phyloP scores from a whole-genome alignment of 371 early-diverging fungal genomes.

The Smittium culicis region DNA sequence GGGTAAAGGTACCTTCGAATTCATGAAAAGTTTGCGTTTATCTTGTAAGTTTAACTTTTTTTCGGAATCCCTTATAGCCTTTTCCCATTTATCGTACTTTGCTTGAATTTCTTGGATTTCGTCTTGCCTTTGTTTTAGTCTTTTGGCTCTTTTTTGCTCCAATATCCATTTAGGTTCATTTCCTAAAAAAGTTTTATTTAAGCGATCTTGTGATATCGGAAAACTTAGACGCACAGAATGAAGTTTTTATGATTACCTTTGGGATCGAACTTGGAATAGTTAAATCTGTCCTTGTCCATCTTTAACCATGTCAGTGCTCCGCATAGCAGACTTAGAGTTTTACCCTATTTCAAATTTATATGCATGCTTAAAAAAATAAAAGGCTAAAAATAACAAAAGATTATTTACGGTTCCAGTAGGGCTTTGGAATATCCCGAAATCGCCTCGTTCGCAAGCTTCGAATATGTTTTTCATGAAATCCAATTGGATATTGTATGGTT shows the following conservation, averaged over 20 bases:
- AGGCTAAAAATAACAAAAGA: no score
- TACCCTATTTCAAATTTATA: conserved; percentile 62
- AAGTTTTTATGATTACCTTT: not conserved
- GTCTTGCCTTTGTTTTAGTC: conserved; percentile 4
- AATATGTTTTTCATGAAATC: conserved; percentile 67
- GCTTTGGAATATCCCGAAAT: conserved; percentile 73
- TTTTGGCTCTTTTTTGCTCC: conserved; percentile 19
- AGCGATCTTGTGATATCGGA: not conserved
- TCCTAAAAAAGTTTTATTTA: not conserved
- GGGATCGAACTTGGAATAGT: not conserved
- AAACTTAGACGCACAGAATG: no score
- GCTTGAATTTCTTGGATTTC: conserved; percentile 6
- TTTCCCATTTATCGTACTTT: conserved; percentile 19
- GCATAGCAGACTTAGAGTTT: conserved; percentile 74
- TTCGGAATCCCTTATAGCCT: conserved; percentile 12
- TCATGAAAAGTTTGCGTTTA: not conserved
- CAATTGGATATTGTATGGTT: conserved; percentile 61
- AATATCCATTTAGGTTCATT: conserved; percentile 28
- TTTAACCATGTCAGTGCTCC: conserved; percentile 68
- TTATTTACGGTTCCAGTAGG: conserved; percentile 74
- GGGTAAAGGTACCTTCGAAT: no score
- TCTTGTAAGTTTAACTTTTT: not conserved
- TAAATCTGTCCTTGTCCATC: conserved; percentile 31
- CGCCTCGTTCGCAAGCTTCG: conserved; percentile 42
- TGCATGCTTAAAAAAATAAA: no score